phyloP scores from a whole-genome alignment of 345 rosid species.

The Cochlearia excelsa region DNA sequence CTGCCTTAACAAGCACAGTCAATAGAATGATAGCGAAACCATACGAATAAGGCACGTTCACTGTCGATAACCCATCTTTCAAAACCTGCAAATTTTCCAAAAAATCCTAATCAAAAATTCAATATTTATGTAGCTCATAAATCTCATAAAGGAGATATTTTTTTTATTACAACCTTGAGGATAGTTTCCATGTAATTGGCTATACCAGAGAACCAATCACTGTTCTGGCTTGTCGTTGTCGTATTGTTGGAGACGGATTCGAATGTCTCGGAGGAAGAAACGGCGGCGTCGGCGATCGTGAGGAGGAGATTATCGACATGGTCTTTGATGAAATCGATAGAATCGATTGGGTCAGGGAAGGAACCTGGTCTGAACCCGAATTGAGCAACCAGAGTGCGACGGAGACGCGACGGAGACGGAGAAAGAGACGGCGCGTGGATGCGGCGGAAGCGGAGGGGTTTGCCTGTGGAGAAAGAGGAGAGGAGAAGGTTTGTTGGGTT shows the following conservation, averaged over 20 bases:
- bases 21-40: slow-evolving; percentile 92
- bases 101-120: slow-evolving; percentile 15
- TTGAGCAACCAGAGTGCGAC: slow-evolving; percentile 53
- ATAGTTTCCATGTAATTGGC: slow-evolving; percentile 74
- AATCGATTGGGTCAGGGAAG: slow-evolving; percentile 44
- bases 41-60: slow-evolving; percentile 78
- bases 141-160: not conserved
- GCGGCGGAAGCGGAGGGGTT: slow-evolving; percentile 37
- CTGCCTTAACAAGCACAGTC: slow-evolving; percentile 88
- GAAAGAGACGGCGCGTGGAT: slow-evolving; percentile 33
- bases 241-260: slow-evolving; percentile 26
- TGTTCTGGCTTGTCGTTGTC: slow-evolving; percentile 48
- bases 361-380: slow-evolving; percentile 52
- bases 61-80: slow-evolving; percentile 68
- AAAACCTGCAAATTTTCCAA: slow-evolving; percentile 52
- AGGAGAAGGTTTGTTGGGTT: slow-evolving; percentile 40
- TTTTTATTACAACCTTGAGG: slow-evolving; percentile 51
- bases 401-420: slow-evolving; percentile 35
- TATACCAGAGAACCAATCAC: slow-evolving; percentile 89
- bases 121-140: not conserved
- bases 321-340: slow-evolving; percentile 42
- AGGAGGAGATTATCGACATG: slow-evolving; percentile 56
- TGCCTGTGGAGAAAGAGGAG: slow-evolving; percentile 38
- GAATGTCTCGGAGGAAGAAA: slow-evolving; percentile 56
- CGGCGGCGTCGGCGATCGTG: slow-evolving; percentile 83